Evolutionary conservation across 352 stramenopile genomes (phyloP).

Genomic region (Pythium brachiatum): DNA sequence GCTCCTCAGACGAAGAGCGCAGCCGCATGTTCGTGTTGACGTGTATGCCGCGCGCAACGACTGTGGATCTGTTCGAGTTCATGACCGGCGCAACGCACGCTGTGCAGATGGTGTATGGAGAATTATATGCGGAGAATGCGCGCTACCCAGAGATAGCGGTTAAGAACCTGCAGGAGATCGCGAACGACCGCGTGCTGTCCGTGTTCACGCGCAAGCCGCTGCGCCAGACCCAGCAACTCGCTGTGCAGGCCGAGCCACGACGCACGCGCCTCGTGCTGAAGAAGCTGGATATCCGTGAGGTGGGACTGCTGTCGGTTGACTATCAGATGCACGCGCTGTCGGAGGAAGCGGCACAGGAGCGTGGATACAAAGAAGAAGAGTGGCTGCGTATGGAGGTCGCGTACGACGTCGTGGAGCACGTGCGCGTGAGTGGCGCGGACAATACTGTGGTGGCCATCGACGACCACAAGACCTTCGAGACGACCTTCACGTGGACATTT

Average conservation of each 20-base stretch:
- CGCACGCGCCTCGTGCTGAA: constrained; percentile 33
- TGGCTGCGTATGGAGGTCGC: constrained; percentile 46
- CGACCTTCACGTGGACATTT: constrained; percentile 55
- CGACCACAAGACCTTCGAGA: constrained; percentile 44
- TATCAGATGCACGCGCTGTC: constrained; percentile 30
- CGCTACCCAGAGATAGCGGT: constrained; percentile 15
- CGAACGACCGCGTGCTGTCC: constrained; percentile 24
- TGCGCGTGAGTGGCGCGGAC: constrained; percentile 19
- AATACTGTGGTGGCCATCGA: constrained; percentile 29
- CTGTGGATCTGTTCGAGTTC: constrained; percentile 44
- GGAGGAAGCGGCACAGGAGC: constrained; percentile 23
- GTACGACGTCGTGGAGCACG: constrained; percentile 50
- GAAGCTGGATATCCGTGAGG: constrained; percentile 39
- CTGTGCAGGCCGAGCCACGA: constrained; percentile 16
- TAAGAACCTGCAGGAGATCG: constrained; percentile 29
- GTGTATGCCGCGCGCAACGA: constrained; percentile 31
- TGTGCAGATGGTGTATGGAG: constrained; percentile 39
- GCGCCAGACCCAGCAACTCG: constrained; percentile 23
- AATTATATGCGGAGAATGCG: constrained; percentile 34
- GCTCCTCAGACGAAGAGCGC: constrained; percentile 31
- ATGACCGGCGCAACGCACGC: constrained; percentile 34
- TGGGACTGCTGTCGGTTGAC: constrained; percentile 40
- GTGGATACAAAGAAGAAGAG: constrained; percentile 32
- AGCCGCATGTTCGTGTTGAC: constrained; percentile 56
- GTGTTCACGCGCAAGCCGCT: constrained; percentile 31